Percentiles rank a stretch among this genome's conserved stretches.
These are phyloP conservation scores for Croton setiger DNA, from an alignment of 441 rosid genomes.

Conservation along the genomic window DNA sequence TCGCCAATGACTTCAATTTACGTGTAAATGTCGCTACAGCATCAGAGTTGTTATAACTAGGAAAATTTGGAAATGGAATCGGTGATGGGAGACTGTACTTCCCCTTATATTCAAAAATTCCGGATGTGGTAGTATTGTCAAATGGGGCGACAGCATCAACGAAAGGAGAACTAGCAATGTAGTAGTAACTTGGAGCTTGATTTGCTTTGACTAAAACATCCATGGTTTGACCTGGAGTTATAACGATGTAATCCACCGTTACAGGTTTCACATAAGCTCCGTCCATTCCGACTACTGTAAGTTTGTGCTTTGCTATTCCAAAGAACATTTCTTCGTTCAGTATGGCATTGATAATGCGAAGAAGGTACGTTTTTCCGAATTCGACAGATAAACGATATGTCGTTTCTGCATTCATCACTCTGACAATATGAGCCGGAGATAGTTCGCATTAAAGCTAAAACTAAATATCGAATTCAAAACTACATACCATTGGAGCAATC, in stretches of 20 bases:
- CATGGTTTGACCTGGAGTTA: constrained; percentile 65
- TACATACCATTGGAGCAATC: constrained; percentile 25
- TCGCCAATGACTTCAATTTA: constrained; percentile 33
- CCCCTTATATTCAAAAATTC: constrained; percentile 49
- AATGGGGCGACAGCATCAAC: constrained; percentile 26
- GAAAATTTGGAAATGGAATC: constrained; percentile 35
- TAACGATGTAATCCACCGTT: constrained; percentile 34
- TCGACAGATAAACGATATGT: constrained; percentile 26
- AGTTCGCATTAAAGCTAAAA: too few relatives aligned
- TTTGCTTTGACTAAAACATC: constrained; percentile 52
- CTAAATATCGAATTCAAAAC: too few relatives aligned
- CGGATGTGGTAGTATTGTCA: constrained; percentile 50
- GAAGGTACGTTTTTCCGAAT: constrained; percentile 46
- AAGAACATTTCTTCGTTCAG: constrained; percentile 58
- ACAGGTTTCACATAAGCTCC: constrained; percentile 54
- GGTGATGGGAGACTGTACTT: constrained; percentile 31
- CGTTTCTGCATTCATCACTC: constrained; percentile 16
- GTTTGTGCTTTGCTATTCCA: constrained; percentile 50
- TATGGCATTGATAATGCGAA: constrained; percentile 48
- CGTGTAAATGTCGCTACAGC: constrained; percentile 27
- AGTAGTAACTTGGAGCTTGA: constrained; percentile 40
- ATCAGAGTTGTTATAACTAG: constrained; percentile 25
- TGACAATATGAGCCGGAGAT: too few relatives aligned
- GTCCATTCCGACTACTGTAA: constrained; percentile 57
- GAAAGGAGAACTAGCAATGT: constrained; percentile 52